Evolutionary conservation across 257 asterid genomes (phyloP).

Genomic region (Voacanga thouarsii): DNA sequence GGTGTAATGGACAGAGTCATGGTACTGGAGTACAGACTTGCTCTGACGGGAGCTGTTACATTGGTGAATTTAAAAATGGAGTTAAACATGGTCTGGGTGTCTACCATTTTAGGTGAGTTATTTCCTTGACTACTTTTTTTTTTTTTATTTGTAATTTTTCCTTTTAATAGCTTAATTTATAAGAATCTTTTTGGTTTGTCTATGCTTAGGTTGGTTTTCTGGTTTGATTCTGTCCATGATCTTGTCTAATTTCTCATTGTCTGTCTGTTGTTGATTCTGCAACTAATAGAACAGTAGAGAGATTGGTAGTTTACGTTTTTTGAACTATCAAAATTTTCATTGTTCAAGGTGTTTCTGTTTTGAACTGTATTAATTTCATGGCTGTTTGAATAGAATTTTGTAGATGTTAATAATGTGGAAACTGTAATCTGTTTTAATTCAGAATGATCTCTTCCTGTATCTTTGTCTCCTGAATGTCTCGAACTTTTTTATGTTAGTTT

Average conservation of each 20-base stretch:
- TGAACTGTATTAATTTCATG: background rate
- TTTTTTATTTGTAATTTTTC: background rate
- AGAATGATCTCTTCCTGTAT: background rate
- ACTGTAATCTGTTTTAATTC: slow-evolving; percentile 1
- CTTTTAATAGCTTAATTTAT: background rate
- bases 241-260: background rate
- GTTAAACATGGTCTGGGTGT: slow-evolving; percentile 85
- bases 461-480: background rate
- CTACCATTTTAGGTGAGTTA: slow-evolving; percentile 76
- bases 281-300: background rate
- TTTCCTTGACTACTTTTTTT: background rate
- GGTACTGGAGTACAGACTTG: slow-evolving; percentile 84
- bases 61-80: slow-evolving; percentile 74
- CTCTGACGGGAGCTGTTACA: slow-evolving; percentile 81
- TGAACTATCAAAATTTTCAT: background rate
- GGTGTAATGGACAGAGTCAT: slow-evolving; percentile 91
- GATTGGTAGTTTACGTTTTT: background rate
- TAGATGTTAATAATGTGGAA: background rate
- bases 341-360: background rate
- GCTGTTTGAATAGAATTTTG: background rate
- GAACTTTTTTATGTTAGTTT: background rate
- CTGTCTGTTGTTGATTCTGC: background rate
- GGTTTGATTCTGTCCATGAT: no score
- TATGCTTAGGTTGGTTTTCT: no score
- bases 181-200: background rate